A percentile compares a stretch with the other conserved stretches of the same genome.
These are phyloP conservation scores for Rubroboletus pulcherrimus DNA, from an alignment of 768 basidiomycete genomes.

Conservation along the genomic window DNA sequence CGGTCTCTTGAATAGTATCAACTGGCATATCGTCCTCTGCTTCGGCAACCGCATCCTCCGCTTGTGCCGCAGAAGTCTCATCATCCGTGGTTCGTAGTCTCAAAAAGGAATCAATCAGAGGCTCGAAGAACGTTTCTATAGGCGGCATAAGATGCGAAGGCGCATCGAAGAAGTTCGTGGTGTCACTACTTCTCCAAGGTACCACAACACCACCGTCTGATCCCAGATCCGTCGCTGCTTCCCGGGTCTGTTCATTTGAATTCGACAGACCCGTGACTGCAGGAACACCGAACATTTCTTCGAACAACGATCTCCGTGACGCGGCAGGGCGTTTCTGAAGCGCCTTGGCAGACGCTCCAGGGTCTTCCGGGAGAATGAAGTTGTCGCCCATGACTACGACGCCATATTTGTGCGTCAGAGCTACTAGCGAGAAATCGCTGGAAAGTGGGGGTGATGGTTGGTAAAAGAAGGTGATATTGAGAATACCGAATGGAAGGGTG, in stretches of 20 bases:
- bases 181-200: constrained; percentile 41
- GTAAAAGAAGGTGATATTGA: constrained; percentile 42
- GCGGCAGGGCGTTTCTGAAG: constrained; percentile 27
- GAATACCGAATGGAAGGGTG: constrained; percentile 61
- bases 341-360: constrained; percentile 42
- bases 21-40: constrained; percentile 44
- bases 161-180: constrained; percentile 52
- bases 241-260: constrained; percentile 18
- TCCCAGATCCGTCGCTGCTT: constrained; percentile 7
- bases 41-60: constrained; percentile 29
- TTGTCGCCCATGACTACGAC: constrained; percentile 68
- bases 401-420: constrained; percentile 63
- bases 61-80: constrained; percentile 6
- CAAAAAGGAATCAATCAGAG: constrained; percentile 51
- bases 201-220: constrained; percentile 17
- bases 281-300: constrained; percentile 86
- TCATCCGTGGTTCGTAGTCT: constrained; percentile 27
- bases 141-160: constrained; percentile 79
- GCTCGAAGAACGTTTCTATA: constrained; percentile 64
- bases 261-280: constrained; percentile 45
- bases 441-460: constrained; percentile 31
- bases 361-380: constrained; percentile 38
- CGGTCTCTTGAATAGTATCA: constrained; percentile 26
- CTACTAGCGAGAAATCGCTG: constrained; percentile 55
- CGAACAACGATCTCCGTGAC: constrained; percentile 63